These are phyloP conservation scores for Pseudohalonectria lignicola DNA, from an alignment of 2,329 filamentous ascomycete genomes.

Conservation along the genomic window DNA sequence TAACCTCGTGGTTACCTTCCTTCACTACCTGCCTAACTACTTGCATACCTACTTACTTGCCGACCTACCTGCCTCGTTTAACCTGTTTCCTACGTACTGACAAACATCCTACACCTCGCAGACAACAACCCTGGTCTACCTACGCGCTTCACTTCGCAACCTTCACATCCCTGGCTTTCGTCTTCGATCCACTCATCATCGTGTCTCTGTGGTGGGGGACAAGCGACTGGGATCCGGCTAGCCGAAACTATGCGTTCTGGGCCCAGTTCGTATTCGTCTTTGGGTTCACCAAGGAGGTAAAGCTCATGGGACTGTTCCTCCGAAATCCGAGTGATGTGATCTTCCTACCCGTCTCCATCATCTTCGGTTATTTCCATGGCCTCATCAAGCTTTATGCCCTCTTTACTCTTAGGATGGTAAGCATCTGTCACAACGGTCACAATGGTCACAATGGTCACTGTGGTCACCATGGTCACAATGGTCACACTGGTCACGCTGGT, in stretches of 20 bases:
- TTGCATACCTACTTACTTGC: too few species aligned
- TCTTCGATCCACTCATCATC: conserved; percentile 65
- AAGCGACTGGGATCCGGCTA: conserved; percentile 41
- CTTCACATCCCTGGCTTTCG: conserved; percentile 76
- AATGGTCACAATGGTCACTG: too few species aligned
- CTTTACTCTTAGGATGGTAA: conserved; percentile 71
- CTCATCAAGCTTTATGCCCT: conserved; percentile 85
- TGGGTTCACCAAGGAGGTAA: conserved; percentile 77
- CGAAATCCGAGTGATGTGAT: conserved; percentile 73
- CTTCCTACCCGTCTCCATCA: conserved; percentile 71
- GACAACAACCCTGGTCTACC: conserved; percentile 85
- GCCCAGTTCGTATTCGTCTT: conserved; percentile 65
- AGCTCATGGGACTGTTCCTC: conserved; percentile 76
- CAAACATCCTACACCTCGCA: too few species aligned
- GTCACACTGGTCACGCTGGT: too few species aligned
- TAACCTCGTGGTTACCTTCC: too few species aligned
- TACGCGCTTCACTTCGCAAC: conserved; percentile 91
- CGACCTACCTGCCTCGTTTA: too few species aligned
- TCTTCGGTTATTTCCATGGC: conserved; percentile 90
- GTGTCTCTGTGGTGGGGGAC: conserved; percentile 60
- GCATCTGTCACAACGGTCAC: conserved; percentile 23
- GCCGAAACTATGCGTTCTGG: conserved; percentile 45
- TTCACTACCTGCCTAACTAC: too few species aligned
- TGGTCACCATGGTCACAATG: too few species aligned
- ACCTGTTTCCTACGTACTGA: too few species aligned